Conservation (phyloP, 2,329 filamentous ascomycete genomes). For the Penicillium sp. region DNA sequence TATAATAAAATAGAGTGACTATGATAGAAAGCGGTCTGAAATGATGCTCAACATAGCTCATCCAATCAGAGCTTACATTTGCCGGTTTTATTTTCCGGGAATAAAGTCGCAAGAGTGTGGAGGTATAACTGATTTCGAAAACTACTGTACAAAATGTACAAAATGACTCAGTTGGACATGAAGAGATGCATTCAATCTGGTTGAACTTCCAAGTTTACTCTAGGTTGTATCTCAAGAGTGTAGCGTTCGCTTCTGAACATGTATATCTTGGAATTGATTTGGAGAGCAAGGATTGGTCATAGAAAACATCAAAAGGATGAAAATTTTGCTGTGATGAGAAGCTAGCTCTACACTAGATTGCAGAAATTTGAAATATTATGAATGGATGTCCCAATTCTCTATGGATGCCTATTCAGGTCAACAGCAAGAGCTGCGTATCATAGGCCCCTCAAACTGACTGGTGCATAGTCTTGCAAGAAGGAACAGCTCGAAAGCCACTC, state of each 20-base stretch:
- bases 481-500: constrained; percentile 26
- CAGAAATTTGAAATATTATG: neutral
- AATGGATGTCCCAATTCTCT: constrained; percentile 49
- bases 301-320: neutral
- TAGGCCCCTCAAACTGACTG: constrained; percentile 54
- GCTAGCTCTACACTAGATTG: neutral
- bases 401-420: constrained; percentile 50
- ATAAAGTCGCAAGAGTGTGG: too few relatives aligned
- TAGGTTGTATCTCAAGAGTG: too few relatives aligned
- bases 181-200: neutral
- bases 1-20: too few relatives aligned
- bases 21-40: too few relatives aligned
- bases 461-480: constrained; percentile 47
- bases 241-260: neutral
- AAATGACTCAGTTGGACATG: neutral
- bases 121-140: too few relatives aligned
- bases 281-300: neutral
- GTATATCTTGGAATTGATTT: neutral
- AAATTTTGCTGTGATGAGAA: too few relatives aligned
- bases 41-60: too few relatives aligned
- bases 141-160: too few relatives aligned
- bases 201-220: too few relatives aligned
- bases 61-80: too few relatives aligned
- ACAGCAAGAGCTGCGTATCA: constrained; percentile 31
- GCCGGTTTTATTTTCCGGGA: too few relatives aligned